phyloP scores from a whole-genome alignment of 768 basidiomycete genomes.

The Suillus hirtellus region DNA sequence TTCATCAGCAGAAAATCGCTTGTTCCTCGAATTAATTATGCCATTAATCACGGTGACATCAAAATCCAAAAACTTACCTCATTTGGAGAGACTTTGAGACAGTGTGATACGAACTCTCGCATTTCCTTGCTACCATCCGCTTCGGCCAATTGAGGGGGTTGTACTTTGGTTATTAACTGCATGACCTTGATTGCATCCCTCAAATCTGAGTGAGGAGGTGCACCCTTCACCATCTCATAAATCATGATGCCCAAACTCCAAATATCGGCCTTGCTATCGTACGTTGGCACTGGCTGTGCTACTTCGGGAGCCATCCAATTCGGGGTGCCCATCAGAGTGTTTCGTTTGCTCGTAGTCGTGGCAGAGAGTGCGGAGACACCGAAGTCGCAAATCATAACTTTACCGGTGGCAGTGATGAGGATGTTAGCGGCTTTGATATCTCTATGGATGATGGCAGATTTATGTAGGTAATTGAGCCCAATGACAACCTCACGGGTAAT shows the following conservation, averaged over 20 bases:
- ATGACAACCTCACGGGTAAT: constrained; percentile 88
- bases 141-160: constrained; percentile 80
- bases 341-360: constrained; percentile 84
- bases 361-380: constrained; percentile 93
- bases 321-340: constrained; percentile 95
- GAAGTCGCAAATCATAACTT: constrained; percentile 97
- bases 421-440: constrained; percentile 99
- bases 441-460: constrained; percentile 91
- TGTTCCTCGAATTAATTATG: constrained; percentile 3
- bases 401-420: constrained; percentile 83
- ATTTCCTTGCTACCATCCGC: constrained; percentile 81
- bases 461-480: constrained; percentile 88
- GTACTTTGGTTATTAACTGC: constrained; percentile 82
- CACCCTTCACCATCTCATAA: constrained; percentile 96
- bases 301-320: constrained; percentile 99
- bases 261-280: constrained; percentile 97
- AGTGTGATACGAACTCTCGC: constrained; percentile 82
- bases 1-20: constrained; percentile 92
- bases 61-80: constrained; percentile 53
- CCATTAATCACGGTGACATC: constrained; percentile 12
- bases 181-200: constrained; percentile 82
- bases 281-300: constrained; percentile 82
- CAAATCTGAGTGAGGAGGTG: constrained; percentile 88
- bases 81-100: constrained; percentile 76
- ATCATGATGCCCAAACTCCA: constrained; percentile 97